Conservation (phyloP, 805 yeast species). For the Wickerhamomyces rabaulensis region DNA sequence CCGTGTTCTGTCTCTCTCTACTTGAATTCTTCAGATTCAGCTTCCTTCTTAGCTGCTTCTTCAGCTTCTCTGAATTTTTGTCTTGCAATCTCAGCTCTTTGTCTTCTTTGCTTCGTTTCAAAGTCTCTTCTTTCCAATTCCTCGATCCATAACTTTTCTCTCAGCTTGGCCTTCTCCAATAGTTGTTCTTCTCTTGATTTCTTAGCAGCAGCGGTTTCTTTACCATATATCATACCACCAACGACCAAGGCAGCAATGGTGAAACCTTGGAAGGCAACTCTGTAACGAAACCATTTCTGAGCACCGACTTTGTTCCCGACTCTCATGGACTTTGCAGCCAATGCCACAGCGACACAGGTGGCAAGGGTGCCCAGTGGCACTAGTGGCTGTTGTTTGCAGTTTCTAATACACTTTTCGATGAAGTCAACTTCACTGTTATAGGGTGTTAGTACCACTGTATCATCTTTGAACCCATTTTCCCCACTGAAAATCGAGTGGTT, state of each 20-base stretch:
- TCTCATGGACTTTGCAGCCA: conserved; percentile 74
- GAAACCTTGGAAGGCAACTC: conserved; percentile 82
- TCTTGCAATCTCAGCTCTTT: conserved; percentile 61
- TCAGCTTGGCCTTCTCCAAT: conserved; percentile 72
- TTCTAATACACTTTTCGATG: conserved; percentile 50
- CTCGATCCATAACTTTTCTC: conserved; percentile 86
- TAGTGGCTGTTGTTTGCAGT: conserved; percentile 80
- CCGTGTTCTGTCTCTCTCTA: neutral
- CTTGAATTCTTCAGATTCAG: neutral
- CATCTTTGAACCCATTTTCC: neutral
- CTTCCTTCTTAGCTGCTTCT: conserved; percentile 29
- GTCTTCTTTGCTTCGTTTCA: conserved; percentile 60
- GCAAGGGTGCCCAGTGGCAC: conserved; percentile 80
- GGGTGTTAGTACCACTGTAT: neutral
- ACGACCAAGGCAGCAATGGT: conserved; percentile 78
- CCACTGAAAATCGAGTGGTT: no score
- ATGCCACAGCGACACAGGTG: conserved; percentile 73
- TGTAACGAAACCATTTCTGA: conserved; percentile 83
- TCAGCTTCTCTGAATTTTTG: conserved; percentile 33
- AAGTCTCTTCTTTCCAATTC: conserved; percentile 84
- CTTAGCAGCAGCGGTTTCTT: conserved; percentile 38
- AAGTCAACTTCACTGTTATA: conserved; percentile 36
- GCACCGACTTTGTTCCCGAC: conserved; percentile 71
- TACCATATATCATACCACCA: conserved; percentile 70
- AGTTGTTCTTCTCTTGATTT: conserved; percentile 58